Evolutionary conservation across 176 grass and related monocot species (phyloP), one percentile per base, ranked within the genome.

Genomic region (Bolboschoenus planiculmis): DNA sequence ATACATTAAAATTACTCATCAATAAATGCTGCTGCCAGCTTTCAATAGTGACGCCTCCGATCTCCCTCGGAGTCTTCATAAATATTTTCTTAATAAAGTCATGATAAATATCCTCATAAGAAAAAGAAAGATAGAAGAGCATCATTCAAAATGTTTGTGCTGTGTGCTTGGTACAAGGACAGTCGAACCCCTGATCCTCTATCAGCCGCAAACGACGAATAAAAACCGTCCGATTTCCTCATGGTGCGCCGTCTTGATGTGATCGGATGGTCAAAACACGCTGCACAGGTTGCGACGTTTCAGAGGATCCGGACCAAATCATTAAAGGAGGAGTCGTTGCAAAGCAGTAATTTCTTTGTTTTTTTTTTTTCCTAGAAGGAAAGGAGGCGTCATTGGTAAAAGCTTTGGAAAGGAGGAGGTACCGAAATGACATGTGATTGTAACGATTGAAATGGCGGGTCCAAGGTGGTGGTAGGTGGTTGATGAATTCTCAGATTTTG

Each of bases 361-460:
- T 37, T 67, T 18, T 36, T 30, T 30, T 62, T 14, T 42, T 20
- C 14, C 18, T 9, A 71, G 13, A 27, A 27, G 1, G 15, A 0
- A 68, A 39, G 14, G 40, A 1, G 3, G 13, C 18, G 68, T 46
- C 4, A 39, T 73, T 42, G 65, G 70, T 76, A 51, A 76, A 50
- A 3, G 2, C 50, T 75, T 16, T 31, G 43, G 39, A 72, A 44
- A 27, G n/a, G 31, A 60, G 37, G 34, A 63, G 54, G 56, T 4
- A n/a, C 21, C 3, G 57, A 27, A 57, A 57, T 58, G 58, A 29
- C 15, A 61, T 55, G 39, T 43, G 4, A 62, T 1, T 34, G 23
- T 40, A 82, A 73, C n/a, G 58, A 60, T 36, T 37, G 51, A 80
- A 53, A 78, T 46, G 27, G 43, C 73, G 73, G 47, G 44, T 51